phyloP scores from a whole-genome alignment of 2,329 filamentous ascomycete genomes.

The Aspergillus brunneoviolaceus region DNA sequence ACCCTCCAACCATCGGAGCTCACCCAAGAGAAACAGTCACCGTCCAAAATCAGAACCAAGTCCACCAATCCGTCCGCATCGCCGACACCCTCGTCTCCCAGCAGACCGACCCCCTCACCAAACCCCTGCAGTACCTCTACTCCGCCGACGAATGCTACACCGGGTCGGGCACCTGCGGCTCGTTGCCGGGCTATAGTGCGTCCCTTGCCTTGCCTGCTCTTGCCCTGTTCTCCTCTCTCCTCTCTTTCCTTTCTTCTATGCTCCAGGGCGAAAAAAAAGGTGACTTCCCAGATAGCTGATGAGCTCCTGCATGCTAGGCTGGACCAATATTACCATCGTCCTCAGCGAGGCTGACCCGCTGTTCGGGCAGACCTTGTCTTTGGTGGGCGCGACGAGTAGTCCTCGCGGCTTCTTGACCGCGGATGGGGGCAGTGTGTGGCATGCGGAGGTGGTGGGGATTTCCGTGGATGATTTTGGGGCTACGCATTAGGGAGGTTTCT shows the following conservation, averaged over 20 bases:
- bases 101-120: conserved; percentile 9
- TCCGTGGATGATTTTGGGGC: neutral
- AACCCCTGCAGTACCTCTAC: conserved; percentile 9
- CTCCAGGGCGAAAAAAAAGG: neutral
- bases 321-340: neutral
- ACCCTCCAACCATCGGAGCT: neutral
- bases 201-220: neutral
- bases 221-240: too few relatives aligned
- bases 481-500: neutral
- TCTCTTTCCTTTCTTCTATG: too few relatives aligned
- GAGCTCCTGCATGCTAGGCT: neutral
- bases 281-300: too few relatives aligned
- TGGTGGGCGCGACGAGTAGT: neutral
- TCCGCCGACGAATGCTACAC: conserved; percentile 14
- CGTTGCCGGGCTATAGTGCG: conserved; percentile 2
- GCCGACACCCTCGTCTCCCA: conserved; percentile 1
- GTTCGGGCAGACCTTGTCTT: neutral
- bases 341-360: neutral
- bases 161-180: conserved; percentile 3
- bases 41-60: neutral
- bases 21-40: neutral
- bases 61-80: neutral
- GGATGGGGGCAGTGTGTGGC: neutral
- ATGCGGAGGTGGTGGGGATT: neutral
- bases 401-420: neutral